Evolutionary conservation across 2,329 filamentous ascomycete species (phyloP).

Genomic region (Penicillium sp.): DNA sequence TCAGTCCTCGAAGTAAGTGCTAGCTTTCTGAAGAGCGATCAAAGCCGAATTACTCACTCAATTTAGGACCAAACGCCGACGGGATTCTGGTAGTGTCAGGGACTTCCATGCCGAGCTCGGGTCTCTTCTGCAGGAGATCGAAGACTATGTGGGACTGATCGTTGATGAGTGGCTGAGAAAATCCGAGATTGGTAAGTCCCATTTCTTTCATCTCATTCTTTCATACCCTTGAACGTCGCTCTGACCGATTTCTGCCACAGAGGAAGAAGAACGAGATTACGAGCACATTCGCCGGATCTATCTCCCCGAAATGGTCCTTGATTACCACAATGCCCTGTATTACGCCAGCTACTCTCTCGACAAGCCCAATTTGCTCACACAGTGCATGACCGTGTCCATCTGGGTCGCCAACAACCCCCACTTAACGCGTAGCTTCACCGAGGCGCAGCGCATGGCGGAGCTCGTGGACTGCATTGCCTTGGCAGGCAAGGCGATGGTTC

Average conservation of each 20-base stretch:
- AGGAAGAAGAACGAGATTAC: slow-evolving; percentile 64
- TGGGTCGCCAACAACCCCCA: slow-evolving; percentile 73
- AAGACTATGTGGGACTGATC: slow-evolving; percentile 63
- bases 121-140: slow-evolving; percentile 58
- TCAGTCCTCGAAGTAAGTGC: slow-evolving; percentile 45
- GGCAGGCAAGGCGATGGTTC: slow-evolving; percentile 71
- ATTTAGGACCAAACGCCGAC: slow-evolving; percentile 36
- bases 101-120: slow-evolving; percentile 61
- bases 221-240: not conserved
- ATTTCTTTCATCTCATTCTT: not conserved
- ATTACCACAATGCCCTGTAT: slow-evolving; percentile 80
- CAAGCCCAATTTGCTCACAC: slow-evolving; percentile 72
- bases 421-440: slow-evolving; percentile 66
- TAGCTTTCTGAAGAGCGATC: not conserved
- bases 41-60: slow-evolving; percentile 16
- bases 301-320: slow-evolving; percentile 82
- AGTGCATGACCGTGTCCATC: slow-evolving; percentile 84
- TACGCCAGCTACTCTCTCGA: slow-evolving; percentile 74
- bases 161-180: slow-evolving; percentile 65
- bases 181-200: slow-evolving; percentile 58
- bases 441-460: slow-evolving; percentile 71
- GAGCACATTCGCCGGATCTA: slow-evolving; percentile 72
- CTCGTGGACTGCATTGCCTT: slow-evolving; percentile 75
- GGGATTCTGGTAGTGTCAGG: slow-evolving; percentile 45
- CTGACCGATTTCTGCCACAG: slow-evolving; percentile 36